These are phyloP conservation scores for Crucibulum laeve DNA, from an alignment of 768 basidiomycete genomes.

Conservation along the genomic window DNA sequence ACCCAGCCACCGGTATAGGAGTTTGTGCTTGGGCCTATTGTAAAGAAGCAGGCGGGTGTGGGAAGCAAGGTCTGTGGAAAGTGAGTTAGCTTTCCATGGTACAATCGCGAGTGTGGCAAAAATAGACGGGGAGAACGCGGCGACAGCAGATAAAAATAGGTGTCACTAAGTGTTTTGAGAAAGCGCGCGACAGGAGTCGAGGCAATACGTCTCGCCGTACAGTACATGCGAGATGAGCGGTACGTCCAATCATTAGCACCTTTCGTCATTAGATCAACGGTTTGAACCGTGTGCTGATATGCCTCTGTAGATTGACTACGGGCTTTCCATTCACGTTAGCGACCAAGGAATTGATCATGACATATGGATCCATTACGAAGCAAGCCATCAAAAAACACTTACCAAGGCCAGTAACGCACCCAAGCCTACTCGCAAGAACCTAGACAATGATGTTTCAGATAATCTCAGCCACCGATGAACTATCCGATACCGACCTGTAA, in stretches of 20 bases:
- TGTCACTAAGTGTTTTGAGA: neutral
- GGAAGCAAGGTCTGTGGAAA: conserved; percentile 38
- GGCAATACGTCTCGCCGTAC: neutral
- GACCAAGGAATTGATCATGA: too few relatives aligned
- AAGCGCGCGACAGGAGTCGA: too few relatives aligned
- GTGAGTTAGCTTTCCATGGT: conserved; percentile 7
- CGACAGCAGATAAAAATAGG: neutral
- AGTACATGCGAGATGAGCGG: too few relatives aligned
- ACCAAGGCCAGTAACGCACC: conserved; percentile 81
- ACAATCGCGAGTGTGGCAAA: neutral
- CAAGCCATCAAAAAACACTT: conserved; percentile 12
- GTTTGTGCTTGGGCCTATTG: conserved; percentile 55
- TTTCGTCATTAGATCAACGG: too few relatives aligned
- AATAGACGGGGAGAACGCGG: neutral
- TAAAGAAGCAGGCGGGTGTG: conserved; percentile 64
- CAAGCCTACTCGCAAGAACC: conserved; percentile 77
- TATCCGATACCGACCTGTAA: conserved; percentile 53
- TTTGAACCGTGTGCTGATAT: too few relatives aligned
- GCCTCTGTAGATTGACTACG: too few relatives aligned
- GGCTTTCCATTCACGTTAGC: too few relatives aligned
- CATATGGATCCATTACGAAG: neutral
- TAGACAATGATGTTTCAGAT: conserved; percentile 18
- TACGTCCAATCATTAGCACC: too few relatives aligned
- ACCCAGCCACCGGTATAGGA: conserved; percentile 51
- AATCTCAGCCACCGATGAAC: conserved; percentile 1